Conservation (phyloP, 176 grass and related monocot species). For the Raddia distichophylla region DNA sequence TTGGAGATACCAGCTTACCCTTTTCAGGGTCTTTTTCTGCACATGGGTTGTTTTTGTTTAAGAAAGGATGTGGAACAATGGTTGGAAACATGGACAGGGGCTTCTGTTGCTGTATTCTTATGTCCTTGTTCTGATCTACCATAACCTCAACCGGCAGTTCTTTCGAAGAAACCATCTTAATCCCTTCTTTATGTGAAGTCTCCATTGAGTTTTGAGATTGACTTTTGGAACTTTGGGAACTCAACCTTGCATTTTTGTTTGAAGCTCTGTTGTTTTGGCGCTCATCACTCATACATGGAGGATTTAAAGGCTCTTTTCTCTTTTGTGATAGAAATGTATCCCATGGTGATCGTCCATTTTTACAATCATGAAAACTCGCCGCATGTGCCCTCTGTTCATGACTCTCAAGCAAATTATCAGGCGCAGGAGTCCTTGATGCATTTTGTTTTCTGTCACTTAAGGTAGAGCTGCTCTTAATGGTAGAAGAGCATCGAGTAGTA, state of each 20-base stretch:
- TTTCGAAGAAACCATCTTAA: slow-evolving; percentile 25
- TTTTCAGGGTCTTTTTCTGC: neutral
- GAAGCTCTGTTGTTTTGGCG: neutral
- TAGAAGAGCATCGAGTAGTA: neutral
- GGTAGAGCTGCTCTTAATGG: neutral
- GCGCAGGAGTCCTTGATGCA: slow-evolving; percentile 21
- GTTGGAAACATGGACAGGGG: neutral
- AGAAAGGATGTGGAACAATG: slow-evolving; percentile 5
- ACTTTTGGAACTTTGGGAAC: slow-evolving; percentile 12
- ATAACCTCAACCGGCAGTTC: neutral
- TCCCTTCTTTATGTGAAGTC: slow-evolving; percentile 19
- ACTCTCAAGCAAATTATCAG: slow-evolving; percentile 33
- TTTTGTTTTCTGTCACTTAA: slow-evolving; percentile 27
- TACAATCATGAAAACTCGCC: slow-evolving; percentile 1
- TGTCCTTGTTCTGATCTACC: slow-evolving; percentile 25
- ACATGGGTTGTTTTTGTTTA: slow-evolving; percentile 3
- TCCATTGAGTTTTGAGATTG: neutral
- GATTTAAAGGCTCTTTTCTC: slow-evolving; percentile 35
- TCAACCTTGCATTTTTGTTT: slow-evolving; percentile 24
- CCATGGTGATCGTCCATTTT: neutral
- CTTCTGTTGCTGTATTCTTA: slow-evolving; percentile 24
- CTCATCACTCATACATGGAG: neutral
- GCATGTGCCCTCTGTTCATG: slow-evolving; percentile 7
- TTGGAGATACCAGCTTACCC: slow-evolving; percentile 14
- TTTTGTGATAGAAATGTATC: slow-evolving; percentile 30